Conservation (phyloP, 192 early-diverging fungal genomes). For the Linnemannia schmuckeri region DNA sequence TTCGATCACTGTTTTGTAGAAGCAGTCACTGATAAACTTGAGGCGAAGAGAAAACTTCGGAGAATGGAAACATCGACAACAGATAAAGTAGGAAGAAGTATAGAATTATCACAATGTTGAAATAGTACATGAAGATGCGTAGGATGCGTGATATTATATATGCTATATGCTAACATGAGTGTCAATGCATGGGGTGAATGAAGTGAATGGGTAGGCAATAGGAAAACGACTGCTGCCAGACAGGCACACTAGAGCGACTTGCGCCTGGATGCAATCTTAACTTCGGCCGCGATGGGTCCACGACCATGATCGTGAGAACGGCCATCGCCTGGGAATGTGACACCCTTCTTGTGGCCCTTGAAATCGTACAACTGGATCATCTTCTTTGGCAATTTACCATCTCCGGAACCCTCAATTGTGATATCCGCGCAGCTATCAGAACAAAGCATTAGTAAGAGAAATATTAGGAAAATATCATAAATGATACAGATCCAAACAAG, state of each 20-base stretch:
- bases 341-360: constrained; percentile 2
- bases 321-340: constrained; percentile 32
- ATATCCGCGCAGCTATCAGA: constrained; percentile 46
- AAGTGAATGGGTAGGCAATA: not conserved
- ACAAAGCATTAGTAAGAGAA: not conserved
- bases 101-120: not conserved
- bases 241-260: constrained; percentile 6
- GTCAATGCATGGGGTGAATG: not conserved
- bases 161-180: not conserved
- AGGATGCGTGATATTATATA: not conserved
- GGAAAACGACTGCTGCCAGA: not conserved
- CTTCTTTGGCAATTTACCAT: constrained; percentile 29
- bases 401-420: constrained; percentile 24
- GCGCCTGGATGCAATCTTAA: not conserved
- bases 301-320: constrained; percentile 14
- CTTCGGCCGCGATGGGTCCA: constrained; percentile 32
- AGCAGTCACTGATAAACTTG: not conserved
- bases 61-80: not conserved
- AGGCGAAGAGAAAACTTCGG: not conserved
- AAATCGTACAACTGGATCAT: constrained; percentile 43
- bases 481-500: no score
- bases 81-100: not conserved
- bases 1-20: not conserved
- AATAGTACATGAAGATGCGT: not conserved
- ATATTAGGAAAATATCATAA: no score